These are phyloP conservation scores for Nepenthes gracilis DNA, from an alignment of 148 eudicot genomes.

Conservation along the genomic window DNA sequence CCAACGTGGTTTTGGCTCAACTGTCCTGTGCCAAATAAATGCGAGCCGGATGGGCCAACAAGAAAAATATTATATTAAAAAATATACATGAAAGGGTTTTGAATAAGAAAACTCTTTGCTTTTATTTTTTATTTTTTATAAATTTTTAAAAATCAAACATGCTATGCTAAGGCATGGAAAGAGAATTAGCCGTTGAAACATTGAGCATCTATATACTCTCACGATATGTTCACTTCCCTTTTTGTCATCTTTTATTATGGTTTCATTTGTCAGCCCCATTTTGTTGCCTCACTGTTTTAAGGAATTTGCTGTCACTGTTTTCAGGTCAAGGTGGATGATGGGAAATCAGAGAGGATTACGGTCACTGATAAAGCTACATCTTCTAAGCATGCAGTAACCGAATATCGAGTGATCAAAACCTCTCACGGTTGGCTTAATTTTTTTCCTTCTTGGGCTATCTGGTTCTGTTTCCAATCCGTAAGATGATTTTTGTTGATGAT, in stretches of 20 bases:
- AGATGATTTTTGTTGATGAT: neutral
- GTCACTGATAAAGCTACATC: constrained; percentile 28
- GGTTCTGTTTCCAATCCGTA: neutral
- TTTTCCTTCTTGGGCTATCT: neutral
- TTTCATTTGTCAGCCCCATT: neutral
- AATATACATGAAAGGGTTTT: too few species aligned
- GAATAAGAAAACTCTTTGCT: too few species aligned
- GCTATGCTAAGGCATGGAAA: too few species aligned
- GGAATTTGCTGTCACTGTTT: constrained; percentile 10
- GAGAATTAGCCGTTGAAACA: too few species aligned
- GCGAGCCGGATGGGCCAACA: too few species aligned
- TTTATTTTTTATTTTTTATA: too few species aligned
- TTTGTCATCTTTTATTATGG: neutral
- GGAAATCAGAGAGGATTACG: constrained; percentile 83
- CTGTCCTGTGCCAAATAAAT: too few species aligned
- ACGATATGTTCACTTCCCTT: neutral
- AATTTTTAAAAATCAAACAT: too few species aligned
- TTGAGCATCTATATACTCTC: too few species aligned
- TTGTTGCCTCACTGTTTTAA: neutral
- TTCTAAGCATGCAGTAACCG: constrained; percentile 80
- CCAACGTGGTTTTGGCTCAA: too few species aligned
- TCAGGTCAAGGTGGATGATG: constrained; percentile 72
- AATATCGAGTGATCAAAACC: constrained; percentile 64
- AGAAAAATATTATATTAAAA: too few species aligned
- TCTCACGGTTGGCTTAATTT: constrained; percentile 39